Evolutionary conservation across 2,329 filamentous ascomycete species (phyloP).

Genomic region (Chaetomiaceae sp.): DNA sequence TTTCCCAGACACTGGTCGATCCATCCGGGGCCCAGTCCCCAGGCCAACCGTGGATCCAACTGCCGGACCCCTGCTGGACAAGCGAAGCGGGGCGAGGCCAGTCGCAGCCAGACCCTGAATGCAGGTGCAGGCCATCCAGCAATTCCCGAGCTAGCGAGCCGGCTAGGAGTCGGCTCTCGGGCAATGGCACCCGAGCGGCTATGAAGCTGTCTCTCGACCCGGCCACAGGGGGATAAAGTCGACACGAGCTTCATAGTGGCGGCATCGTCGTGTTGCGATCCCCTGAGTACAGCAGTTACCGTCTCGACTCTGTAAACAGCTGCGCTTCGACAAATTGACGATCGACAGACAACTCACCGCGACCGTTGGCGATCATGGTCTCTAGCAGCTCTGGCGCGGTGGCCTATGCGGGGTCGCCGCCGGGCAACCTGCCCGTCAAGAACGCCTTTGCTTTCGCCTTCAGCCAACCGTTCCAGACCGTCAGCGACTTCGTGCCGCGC

Average conservation of each 20-base stretch:
- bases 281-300: too few relatives aligned
- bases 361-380: background rate
- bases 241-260: background rate
- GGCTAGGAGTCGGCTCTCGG: conserved; percentile 10
- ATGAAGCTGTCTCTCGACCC: background rate
- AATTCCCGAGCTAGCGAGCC: conserved; percentile 13
- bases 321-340: background rate
- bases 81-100: conserved; percentile 1
- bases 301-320: too few relatives aligned
- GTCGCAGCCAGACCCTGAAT: background rate
- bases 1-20: background rate
- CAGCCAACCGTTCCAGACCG: conserved; percentile 31
- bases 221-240: background rate
- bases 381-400: background rate
- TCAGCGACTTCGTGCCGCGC: conserved; percentile 27
- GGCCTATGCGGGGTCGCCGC: conserved; percentile 22
- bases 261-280: too few relatives aligned
- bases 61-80: conserved; percentile 8
- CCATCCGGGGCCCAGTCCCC: too few relatives aligned
- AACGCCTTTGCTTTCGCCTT: conserved; percentile 35
- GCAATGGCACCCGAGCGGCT: conserved; percentile 11
- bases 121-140: background rate
- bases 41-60: conserved; percentile 6
- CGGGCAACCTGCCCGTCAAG: conserved; percentile 20
- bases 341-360: background rate